These are phyloP conservation scores for Tetradesmus lagerheimii DNA, from an alignment of 139 green algal genomes.

Conservation along the genomic window DNA sequence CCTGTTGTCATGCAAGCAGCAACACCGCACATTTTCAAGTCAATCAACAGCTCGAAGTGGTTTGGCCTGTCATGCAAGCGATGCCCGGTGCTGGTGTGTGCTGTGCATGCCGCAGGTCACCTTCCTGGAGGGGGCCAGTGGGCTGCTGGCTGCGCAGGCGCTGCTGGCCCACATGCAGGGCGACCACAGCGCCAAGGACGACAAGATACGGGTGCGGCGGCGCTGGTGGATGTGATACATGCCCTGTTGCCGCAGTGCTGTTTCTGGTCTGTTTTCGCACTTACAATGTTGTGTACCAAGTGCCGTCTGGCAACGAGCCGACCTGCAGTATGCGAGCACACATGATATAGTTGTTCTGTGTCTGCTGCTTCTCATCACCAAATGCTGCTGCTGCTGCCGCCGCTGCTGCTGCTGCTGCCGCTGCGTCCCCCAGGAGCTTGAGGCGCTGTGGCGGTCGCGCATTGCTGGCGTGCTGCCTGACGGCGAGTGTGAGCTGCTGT, in stretches of 20 bases:
- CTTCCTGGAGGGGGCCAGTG: slow-evolving; percentile 50
- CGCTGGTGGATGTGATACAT: background rate
- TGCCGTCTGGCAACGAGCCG: background rate
- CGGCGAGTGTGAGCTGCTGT: slow-evolving; percentile 70
- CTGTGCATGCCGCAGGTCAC: slow-evolving; percentile 40
- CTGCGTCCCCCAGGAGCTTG: background rate
- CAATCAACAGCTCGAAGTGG: too few species aligned
- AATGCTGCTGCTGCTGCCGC: background rate
- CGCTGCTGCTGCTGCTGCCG: background rate
- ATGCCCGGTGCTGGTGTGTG: background rate
- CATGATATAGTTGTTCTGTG: too few species aligned
- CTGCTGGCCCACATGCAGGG: slow-evolving; percentile 8
- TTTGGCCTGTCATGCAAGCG: too few species aligned
- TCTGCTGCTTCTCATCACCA: background rate
- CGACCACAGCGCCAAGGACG: background rate
- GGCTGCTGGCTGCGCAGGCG: slow-evolving; percentile 37
- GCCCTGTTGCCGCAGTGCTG: background rate
- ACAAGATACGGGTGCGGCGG: background rate
- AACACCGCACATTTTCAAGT: too few species aligned
- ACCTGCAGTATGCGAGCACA: background rate
- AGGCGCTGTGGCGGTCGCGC: background rate
- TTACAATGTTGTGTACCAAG: background rate
- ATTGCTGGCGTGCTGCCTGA: slow-evolving; percentile 19
- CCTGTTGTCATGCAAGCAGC: too few species aligned
- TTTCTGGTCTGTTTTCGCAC: too few species aligned